Conservation (phyloP, 208 protist genomes). For the Porcisia hertigi region DNA sequence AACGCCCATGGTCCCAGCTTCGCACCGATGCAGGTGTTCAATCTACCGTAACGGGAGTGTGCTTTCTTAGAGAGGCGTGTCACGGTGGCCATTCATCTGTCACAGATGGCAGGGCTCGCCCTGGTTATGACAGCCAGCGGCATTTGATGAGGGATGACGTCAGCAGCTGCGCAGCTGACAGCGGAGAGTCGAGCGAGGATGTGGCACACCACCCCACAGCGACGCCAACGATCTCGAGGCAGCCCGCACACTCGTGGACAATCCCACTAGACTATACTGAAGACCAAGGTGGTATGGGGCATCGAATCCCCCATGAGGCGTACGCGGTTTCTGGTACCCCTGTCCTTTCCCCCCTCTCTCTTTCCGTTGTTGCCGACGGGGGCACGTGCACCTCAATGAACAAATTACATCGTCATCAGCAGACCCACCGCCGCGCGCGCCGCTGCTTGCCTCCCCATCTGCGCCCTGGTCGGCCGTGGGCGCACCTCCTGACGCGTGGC, state of each 20-base stretch:
- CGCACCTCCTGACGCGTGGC: slow-evolving; percentile 26
- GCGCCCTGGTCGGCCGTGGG: slow-evolving; percentile 15
- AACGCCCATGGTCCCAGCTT: background rate
- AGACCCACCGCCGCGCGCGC: background rate
- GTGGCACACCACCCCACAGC: background rate
- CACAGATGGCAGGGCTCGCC: background rate
- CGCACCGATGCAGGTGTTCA: background rate
- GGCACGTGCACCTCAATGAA: background rate
- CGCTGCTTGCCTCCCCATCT: slow-evolving; percentile 20
- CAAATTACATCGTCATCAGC: background rate
- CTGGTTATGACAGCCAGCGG: background rate
- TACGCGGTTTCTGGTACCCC: background rate
- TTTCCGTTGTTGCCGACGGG: background rate
- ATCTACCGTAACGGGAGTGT: background rate
- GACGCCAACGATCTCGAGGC: background rate
- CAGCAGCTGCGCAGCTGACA: background rate
- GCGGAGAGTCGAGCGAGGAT: background rate
- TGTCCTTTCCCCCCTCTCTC: background rate
- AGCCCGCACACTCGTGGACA: slow-evolving; percentile 22
- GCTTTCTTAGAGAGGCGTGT: slow-evolving; percentile 5
- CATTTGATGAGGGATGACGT: background rate
- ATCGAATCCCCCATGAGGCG: background rate
- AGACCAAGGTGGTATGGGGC: background rate
- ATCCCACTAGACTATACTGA: slow-evolving; percentile 9
- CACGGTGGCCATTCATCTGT: background rate